Percentiles rank a stretch among this genome's conserved stretches.
These are phyloP conservation scores for Aspergillus aculeatus DNA, from an alignment of 2,329 filamentous ascomycete genomes.

Conservation along the genomic window DNA sequence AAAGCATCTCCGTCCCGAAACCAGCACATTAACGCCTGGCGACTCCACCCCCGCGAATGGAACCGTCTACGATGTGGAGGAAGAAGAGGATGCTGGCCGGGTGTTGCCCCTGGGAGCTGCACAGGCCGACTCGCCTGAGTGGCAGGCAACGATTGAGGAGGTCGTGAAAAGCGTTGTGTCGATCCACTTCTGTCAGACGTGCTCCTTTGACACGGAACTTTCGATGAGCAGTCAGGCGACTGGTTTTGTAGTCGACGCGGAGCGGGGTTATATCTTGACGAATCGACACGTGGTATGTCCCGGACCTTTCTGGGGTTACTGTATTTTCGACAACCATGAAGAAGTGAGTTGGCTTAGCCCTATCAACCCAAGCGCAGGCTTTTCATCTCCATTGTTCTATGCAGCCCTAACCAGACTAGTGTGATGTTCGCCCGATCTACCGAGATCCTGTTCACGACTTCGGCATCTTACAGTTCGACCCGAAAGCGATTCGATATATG, in stretches of 20 bases:
- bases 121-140: constrained; percentile 71
- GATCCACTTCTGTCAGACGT: constrained; percentile 98
- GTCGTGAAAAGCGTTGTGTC: constrained; percentile 95
- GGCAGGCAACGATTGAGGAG: constrained; percentile 92
- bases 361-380: neutral
- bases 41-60: constrained; percentile 45
- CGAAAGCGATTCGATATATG: constrained; percentile 97
- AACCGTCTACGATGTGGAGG: constrained; percentile 45
- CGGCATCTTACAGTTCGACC: constrained; percentile 93
- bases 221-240: constrained; percentile 94
- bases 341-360: constrained; percentile 49
- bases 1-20: constrained; percentile 56
- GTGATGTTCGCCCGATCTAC: constrained; percentile 94
- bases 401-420: constrained; percentile 52
- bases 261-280: constrained; percentile 83
- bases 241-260: constrained; percentile 94
- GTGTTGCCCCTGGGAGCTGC: constrained; percentile 48
- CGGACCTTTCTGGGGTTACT: constrained; percentile 96
- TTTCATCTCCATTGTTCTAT: neutral
- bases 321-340: constrained; percentile 98
- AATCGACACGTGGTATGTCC: constrained; percentile 92
- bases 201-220: constrained; percentile 94
- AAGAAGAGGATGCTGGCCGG: constrained; percentile 48
- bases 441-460: constrained; percentile 98
- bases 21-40: constrained; percentile 39